A percentile compares a stretch with the other conserved stretches of the same genome.
These are phyloP conservation scores for Plantago coronopus DNA, from an alignment of 305 asterid genomes.

Conservation along the genomic window DNA sequence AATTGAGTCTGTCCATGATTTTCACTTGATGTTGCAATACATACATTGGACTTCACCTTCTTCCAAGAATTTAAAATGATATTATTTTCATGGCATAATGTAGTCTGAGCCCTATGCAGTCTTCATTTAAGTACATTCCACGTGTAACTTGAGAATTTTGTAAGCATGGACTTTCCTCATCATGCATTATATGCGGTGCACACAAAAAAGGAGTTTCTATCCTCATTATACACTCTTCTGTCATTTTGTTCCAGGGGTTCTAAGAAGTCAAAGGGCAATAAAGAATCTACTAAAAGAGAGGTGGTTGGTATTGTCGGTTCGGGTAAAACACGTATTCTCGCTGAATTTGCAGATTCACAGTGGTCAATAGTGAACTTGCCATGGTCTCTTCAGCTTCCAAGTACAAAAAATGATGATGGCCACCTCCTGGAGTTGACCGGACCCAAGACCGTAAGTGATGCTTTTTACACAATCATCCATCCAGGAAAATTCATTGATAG, in stretches of 20 bases:
- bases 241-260: conserved; percentile 43
- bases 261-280: conserved; percentile 46
- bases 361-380: conserved; percentile 67
- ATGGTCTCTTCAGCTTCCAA: conserved; percentile 68
- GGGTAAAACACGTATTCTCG: conserved; percentile 50
- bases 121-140: too few relatives aligned
- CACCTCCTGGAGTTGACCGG: conserved; percentile 72
- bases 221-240: too few relatives aligned
- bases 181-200: too few relatives aligned
- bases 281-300: conserved; percentile 38
- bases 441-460: conserved; percentile 57
- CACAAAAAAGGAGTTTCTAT: neutral
- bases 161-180: too few relatives aligned
- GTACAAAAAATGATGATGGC: conserved; percentile 42
- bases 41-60: too few relatives aligned
- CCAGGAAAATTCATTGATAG: neutral
- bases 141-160: too few relatives aligned
- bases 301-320: conserved; percentile 54
- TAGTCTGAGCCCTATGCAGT: too few relatives aligned
- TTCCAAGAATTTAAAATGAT: too few relatives aligned
- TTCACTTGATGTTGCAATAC: too few relatives aligned
- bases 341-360: conserved; percentile 50
- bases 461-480: conserved; percentile 3
- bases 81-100: too few relatives aligned
- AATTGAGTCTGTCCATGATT: neutral